phyloP scores from a whole-genome alignment of 331 rosid species.

The Prunus yedoensis region DNA sequence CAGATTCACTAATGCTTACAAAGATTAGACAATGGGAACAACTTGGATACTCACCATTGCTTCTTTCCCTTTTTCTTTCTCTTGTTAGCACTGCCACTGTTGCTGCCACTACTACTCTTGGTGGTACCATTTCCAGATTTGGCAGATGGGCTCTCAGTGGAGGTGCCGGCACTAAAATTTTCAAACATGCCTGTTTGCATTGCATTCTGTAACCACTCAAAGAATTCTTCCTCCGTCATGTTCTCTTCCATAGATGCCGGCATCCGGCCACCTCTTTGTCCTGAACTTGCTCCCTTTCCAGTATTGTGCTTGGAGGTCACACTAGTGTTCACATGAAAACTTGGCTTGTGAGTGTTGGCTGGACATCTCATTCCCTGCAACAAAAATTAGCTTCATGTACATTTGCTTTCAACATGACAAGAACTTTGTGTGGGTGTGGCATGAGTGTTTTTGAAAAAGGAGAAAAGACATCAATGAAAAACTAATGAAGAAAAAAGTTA shows the following conservation, averaged over 20 bases:
- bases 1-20: constrained; percentile 29
- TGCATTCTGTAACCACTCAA: constrained; percentile 91
- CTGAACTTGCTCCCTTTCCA: constrained; percentile 71
- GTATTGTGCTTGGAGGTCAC: constrained; percentile 61
- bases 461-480: background rate
- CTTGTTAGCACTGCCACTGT: constrained; percentile 45
- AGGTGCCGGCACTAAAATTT: constrained; percentile 38
- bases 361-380: constrained; percentile 98
- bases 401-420: constrained; percentile 10
- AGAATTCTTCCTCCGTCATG: constrained; percentile 90
- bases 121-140: constrained; percentile 55
- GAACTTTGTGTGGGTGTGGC: background rate
- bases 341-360: constrained; percentile 89
- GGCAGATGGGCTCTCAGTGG: constrained; percentile 60
- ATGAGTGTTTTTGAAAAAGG: background rate
- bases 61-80: constrained; percentile 80
- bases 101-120: constrained; percentile 26
- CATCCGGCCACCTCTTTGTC: constrained; percentile 67
- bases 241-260: constrained; percentile 69
- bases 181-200: constrained; percentile 69
- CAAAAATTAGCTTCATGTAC: constrained; percentile 23
- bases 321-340: constrained; percentile 94
- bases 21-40: constrained; percentile 14
- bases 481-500: constrained; percentile 2
- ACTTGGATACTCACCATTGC: constrained; percentile 50